Evolutionary conservation across 164 flowering plant species (phyloP), one percentile per base, ranked within the genome.

Genomic region (Kalanchoe fedtschenkoi): DNA sequence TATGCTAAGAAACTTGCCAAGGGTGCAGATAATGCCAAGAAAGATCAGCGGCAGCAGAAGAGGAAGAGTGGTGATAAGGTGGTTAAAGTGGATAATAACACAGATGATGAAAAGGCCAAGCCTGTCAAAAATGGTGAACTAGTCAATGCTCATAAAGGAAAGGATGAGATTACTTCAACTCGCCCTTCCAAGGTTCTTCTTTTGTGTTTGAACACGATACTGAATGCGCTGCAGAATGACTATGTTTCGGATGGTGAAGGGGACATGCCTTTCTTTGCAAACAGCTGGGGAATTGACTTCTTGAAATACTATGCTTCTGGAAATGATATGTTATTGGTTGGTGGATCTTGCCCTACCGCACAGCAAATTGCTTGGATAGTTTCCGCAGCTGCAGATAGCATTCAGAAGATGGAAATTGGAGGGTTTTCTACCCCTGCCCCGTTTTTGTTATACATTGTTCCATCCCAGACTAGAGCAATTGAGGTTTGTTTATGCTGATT

Each of bases 331-430:
- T 30, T 91, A 62, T 95, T 81, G 61, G 79, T 80, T 29, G 79
- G 76, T 70, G 83, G 81, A 58, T 60, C 76, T 68, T 74, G 75
- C 75, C 63, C 83, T 46, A 70, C 71, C 0, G 56, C 62, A 26
- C 85, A 87, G 75, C 81, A 91, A 77, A 83, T 90, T 69, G 91
- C 95, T 35, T 91, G 96, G 97, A 61, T 93, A 6, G 87, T 78
- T 57, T 78, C 96, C 21, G 69, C 76, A 26, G 88, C 91, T 57
- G 83, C 95, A 58, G 96, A 88, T 78, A 72, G 72, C 43, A 80
- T 91, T 70, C 58, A 80, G 54, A 81, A 67, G 43, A 80, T 72
- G 72, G 96, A 90, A 74, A 81, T 77, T 65, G 80, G 83, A 47
- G 93, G 86, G 22, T 47, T 66, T 55, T 70, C 76, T 4, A 39